Conservation (phyloP, 2,329 filamentous ascomycete genomes). For the Delphinella strobiligena region DNA sequence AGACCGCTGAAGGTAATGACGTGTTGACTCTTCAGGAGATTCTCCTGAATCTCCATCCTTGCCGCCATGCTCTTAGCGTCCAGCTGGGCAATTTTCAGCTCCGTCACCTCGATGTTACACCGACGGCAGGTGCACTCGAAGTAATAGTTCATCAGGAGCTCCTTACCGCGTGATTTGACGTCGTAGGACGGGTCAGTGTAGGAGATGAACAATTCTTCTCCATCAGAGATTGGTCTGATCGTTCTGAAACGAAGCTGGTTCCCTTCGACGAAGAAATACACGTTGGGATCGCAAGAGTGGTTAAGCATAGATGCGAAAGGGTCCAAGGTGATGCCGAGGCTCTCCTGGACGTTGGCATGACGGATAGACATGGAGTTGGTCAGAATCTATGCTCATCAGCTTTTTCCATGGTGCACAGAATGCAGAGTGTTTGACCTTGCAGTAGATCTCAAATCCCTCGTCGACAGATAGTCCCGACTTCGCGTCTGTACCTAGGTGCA, state of each 20-base stretch:
- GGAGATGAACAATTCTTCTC: neutral
- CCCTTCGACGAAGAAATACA: neutral
- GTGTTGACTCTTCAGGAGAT: neutral
- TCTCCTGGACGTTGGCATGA: neutral
- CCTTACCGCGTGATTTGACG: neutral
- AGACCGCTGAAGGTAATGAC: neutral
- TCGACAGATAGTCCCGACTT: neutral
- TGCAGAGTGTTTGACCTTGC: neutral
- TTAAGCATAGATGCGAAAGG: neutral
- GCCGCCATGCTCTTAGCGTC: neutral
- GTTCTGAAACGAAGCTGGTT: neutral
- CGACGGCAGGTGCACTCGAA: neutral
- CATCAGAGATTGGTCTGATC: neutral
- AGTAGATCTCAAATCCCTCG: neutral
- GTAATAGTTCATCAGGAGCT: neutral
- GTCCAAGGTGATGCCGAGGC: neutral
- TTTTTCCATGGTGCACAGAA: neutral
- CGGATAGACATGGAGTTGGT: neutral
- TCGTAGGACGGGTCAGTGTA: neutral
- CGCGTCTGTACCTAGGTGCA: no score
- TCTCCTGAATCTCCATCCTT: neutral
- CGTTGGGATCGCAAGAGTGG: neutral
- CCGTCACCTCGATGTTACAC: neutral
- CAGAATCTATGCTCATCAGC: neutral
- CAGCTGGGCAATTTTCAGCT: no score